These are phyloP conservation scores for Benincasa hispida DNA, from an alignment of 306 rosid genomes.

Conservation along the genomic window DNA sequence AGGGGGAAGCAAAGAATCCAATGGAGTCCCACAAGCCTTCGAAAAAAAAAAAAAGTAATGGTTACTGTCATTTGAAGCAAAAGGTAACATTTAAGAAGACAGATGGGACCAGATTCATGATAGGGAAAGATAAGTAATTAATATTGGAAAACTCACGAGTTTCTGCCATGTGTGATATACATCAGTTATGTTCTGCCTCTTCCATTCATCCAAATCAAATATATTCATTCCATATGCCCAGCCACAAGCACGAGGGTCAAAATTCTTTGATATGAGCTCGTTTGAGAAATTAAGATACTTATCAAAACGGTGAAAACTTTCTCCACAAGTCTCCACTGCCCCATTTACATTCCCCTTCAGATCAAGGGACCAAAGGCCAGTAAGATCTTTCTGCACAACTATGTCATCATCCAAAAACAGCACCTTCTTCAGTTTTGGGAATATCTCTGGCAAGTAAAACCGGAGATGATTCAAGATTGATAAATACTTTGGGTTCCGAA, in stretches of 20 bases:
- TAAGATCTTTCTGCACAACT: conserved; percentile 14
- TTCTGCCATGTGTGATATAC: conserved; percentile 10
- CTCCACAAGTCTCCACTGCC: conserved; percentile 16
- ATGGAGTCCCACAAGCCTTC: background rate
- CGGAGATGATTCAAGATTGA: conserved; percentile 16
- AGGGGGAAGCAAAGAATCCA: background rate
- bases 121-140: background rate
- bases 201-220: conserved; percentile 15
- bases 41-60: background rate
- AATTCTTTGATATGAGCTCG: conserved; percentile 5
- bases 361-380: conserved; percentile 9
- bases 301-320: conserved; percentile 10
- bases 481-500: conserved; percentile 11
- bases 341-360: conserved; percentile 14
- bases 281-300: conserved; percentile 15
- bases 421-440: conserved; percentile 10
- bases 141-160: conserved; percentile 1
- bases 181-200: conserved; percentile 4
- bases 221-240: conserved; percentile 18
- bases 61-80: background rate
- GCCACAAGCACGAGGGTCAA: conserved; percentile 16
- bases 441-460: conserved; percentile 15
- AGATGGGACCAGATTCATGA: background rate
- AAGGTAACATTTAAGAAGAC: background rate
- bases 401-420: conserved; percentile 15